These are phyloP conservation scores for Phytophthora sp. DNA, from an alignment of 352 stramenopile species.

Conservation along the genomic window DNA sequence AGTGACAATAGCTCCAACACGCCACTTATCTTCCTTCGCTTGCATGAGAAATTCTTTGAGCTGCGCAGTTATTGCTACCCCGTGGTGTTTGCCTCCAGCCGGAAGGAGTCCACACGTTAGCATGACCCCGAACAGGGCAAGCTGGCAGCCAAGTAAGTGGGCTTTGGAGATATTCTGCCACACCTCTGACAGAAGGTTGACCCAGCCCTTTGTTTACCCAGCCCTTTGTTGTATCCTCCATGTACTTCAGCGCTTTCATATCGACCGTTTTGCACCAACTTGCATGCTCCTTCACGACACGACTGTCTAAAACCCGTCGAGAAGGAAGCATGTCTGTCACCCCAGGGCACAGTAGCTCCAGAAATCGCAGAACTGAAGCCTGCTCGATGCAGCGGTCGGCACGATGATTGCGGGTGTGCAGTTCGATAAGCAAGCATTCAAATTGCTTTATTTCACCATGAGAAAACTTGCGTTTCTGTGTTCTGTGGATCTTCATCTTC, in stretches of 20 bases:
- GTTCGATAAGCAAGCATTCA: neutral
- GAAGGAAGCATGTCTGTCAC: conserved; percentile 4
- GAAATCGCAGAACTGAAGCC: neutral
- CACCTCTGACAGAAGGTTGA: conserved; percentile 12
- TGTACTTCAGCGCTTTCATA: neutral
- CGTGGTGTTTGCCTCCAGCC: conserved; percentile 3
- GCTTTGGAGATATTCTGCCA: conserved; percentile 10
- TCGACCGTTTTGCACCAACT: neutral
- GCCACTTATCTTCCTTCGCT: conserved; percentile 5
- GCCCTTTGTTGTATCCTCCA: neutral
- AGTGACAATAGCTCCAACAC: conserved; percentile 11
- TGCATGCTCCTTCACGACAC: conserved; percentile 4
- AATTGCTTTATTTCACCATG: neutral
- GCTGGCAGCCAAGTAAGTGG: conserved; percentile 7
- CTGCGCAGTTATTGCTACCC: conserved; percentile 7
- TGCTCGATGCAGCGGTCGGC: neutral
- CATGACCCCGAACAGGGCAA: neutral
- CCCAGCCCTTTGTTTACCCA: conserved; percentile 9
- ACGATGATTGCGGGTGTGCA: neutral
- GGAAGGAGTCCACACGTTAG: neutral
- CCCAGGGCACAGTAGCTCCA: neutral
- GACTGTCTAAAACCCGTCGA: neutral
- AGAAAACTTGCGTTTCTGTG: neutral
- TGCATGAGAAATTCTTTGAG: conserved; percentile 5
- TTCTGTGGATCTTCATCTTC: neutral